Conservation (phyloP, 306 rosid species). For the Citrullus colocynthis region DNA sequence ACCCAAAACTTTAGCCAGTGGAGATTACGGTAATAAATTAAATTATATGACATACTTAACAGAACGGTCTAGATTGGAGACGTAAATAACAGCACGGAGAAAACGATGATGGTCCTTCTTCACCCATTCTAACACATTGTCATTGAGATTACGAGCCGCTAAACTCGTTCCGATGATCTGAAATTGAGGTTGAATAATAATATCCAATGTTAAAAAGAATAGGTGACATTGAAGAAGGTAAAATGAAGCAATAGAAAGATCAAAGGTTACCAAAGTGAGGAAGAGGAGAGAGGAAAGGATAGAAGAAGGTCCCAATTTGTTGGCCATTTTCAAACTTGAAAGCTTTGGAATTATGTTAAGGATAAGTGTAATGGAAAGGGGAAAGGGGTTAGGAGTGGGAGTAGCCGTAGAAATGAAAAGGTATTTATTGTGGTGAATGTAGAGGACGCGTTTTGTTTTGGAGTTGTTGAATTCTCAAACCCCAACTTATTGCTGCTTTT, state of each 20-base stretch:
- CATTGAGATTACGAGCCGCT: not conserved
- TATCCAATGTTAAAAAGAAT: not conserved
- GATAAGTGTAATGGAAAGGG: no score
- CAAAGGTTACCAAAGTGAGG: not conserved
- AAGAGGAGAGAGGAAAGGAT: not conserved
- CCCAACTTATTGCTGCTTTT: no score
- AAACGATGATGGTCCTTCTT: not conserved
- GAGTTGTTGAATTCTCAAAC: no score
- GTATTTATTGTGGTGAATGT: no score
- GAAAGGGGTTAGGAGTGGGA: no score
- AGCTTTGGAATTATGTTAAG: not conserved
- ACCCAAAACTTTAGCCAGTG: no score
- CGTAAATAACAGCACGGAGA: not conserved
- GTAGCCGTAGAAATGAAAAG: no score
- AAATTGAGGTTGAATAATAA: not conserved
- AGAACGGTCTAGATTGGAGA: not conserved
- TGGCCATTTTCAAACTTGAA: not conserved
- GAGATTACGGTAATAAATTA: no score
- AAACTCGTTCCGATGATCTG: not conserved
- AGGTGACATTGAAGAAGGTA: not conserved
- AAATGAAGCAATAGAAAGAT: not conserved
- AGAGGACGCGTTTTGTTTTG: no score
- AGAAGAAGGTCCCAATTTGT: not conserved
- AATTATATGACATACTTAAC: no score
- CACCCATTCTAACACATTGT: not conserved